Base-by-base conservation (phyloP, 2,329 filamentous ascomycete species). In the Penicillium oxalicum region DNA sequence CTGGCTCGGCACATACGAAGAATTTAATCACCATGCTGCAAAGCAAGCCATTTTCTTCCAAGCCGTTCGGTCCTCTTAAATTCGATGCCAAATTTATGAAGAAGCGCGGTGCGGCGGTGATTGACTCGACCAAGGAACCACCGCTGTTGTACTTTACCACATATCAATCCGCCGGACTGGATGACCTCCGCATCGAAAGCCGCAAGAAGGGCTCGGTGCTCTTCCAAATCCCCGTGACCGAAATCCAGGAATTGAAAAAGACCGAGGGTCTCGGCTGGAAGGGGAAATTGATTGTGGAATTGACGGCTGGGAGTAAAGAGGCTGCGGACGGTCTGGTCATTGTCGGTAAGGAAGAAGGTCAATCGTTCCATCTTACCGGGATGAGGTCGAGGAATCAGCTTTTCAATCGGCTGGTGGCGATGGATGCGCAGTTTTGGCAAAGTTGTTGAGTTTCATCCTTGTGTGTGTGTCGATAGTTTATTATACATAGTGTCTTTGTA, bases 211-310 rank as follows among this genome's bases (percentile, higher is more conserved):
- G 77, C 25, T 71, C 78, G 49, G 82, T 86, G 0, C 67, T 80
- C 0, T 94, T 87, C 80, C 83, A 78, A 5, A 74, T 93, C 0
- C 77, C 86, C 0, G 77, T 93, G 3, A 76, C 76, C 0, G 85
- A 91, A 12, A 84, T 94, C 40, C 72, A 66, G 44, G 87, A 91
- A 65, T 62, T 94, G 45, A 86, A 83, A 65, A 94, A 94, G 70
- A 73, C 91, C 1, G 88, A 88, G 4, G 88, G 88, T 0, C 74
- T 91, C 33, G 87, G 88, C 0, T 94, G 88, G 88, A 94, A 93
- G 70, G 82, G 83, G 1, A 91, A 89, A 72, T 70, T 93, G 43
- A 77, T 93, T 1, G 86, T 93, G 0, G 87, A 88, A 0, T 89
- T 88, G 87, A 83, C 86, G 0, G 77, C 88, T 60, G 60, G 63